Evolutionary conservation across 441 rosid genomes (phyloP).

Genomic region (Aleurites moluccanus): DNA sequence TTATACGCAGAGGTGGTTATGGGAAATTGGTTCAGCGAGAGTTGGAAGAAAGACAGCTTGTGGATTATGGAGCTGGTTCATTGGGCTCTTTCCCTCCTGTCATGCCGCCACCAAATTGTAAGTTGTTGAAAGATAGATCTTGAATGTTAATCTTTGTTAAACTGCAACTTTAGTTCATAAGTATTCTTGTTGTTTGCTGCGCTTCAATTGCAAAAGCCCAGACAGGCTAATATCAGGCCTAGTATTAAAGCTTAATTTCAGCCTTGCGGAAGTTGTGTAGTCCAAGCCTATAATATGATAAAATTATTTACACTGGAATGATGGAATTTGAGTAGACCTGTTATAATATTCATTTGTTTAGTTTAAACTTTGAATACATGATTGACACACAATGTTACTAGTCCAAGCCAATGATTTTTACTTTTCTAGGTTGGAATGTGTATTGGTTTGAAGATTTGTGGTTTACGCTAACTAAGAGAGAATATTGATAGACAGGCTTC

Average conservation of each 20-base stretch:
- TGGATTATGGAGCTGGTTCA: slow-evolving; percentile 94
- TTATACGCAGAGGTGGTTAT: slow-evolving; percentile 96
- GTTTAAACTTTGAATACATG: no score
- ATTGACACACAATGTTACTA: no score
- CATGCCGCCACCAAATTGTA: slow-evolving; percentile 59
- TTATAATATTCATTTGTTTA: not conserved
- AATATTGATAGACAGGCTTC: no score
- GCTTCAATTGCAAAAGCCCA: not conserved
- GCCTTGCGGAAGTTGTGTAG: not conserved
- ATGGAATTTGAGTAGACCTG: not conserved
- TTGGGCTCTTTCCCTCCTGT: slow-evolving; percentile 69
- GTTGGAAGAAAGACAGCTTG: slow-evolving; percentile 88
- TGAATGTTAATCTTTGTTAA: slow-evolving; percentile 1
- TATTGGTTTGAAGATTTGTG: no score
- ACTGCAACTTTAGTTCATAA: not conserved
- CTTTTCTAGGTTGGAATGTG: no score
- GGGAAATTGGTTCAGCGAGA: slow-evolving; percentile 93
- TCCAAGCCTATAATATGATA: not conserved
- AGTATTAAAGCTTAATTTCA: not conserved
- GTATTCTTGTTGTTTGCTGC: not conserved
- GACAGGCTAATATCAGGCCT: not conserved
- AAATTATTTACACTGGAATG: not conserved
- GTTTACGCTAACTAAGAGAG: no score
- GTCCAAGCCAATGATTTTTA: no score
- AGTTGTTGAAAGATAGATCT: slow-evolving; percentile 33